Conservation (phyloP, 805 yeast genomes). For the Cyberlindnera maclurae region DNA sequence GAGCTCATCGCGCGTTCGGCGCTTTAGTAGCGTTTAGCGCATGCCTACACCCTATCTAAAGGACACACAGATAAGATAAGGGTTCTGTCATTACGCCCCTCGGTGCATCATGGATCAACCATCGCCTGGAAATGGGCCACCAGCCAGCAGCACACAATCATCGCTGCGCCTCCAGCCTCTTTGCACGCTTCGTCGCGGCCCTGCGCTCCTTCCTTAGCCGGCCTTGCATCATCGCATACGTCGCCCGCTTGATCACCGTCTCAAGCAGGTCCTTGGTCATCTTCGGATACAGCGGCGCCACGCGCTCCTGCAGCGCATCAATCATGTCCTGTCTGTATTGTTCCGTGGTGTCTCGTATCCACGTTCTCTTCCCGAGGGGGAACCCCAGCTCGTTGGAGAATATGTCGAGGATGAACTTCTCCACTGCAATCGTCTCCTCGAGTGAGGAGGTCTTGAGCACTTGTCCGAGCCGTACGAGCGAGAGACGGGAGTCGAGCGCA, state of each 20-base stretch:
- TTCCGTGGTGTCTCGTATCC: slow-evolving; percentile 74
- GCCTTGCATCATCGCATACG: slow-evolving; percentile 75
- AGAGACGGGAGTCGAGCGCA: slow-evolving; percentile 46
- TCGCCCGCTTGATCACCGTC: slow-evolving; percentile 71
- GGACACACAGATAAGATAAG: no score
- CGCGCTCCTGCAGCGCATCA: slow-evolving; percentile 37
- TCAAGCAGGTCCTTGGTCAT: slow-evolving; percentile 40
- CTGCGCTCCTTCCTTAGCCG: slow-evolving; percentile 64
- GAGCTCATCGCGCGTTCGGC: no score
- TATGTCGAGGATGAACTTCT: slow-evolving; percentile 43
- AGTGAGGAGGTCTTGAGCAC: slow-evolving; percentile 42
- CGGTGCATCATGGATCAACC: no score
- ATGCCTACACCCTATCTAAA: no score
- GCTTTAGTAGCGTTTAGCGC: no score
- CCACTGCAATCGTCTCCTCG: slow-evolving; percentile 50
- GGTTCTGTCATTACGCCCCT: no score
- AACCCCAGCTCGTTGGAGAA: slow-evolving; percentile 56
- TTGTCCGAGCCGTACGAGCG: slow-evolving; percentile 47
- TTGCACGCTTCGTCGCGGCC: slow-evolving; percentile 29
- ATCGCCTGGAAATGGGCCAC: no score
- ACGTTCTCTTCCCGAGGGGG: slow-evolving; percentile 69
- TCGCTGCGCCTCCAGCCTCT: slow-evolving; percentile 1
- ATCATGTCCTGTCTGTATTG: slow-evolving; percentile 43
- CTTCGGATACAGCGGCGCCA: slow-evolving; percentile 13
- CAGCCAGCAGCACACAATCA: no score